phyloP scores from a whole-genome alignment of 257 asterid species.

The Voacanga thouarsii region DNA sequence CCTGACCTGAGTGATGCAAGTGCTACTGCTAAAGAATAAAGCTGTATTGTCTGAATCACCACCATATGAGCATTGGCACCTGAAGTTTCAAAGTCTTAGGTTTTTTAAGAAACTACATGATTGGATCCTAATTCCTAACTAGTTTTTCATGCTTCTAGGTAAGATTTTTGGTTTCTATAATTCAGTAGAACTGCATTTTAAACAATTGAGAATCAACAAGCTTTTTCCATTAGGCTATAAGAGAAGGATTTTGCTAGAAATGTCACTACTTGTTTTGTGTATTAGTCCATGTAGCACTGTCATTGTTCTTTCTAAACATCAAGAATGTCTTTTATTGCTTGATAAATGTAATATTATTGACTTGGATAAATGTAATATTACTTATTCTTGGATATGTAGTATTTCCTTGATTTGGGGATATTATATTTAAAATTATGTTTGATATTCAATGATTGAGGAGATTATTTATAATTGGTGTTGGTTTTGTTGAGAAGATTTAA shows the following conservation, averaged over 20 bases:
- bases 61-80: background rate
- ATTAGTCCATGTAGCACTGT: background rate
- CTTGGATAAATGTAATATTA: too few species aligned
- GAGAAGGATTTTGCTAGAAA: background rate
- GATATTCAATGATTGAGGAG: too few species aligned
- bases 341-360: too few species aligned
- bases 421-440: too few species aligned
- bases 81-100: background rate
- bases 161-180: background rate
- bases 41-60: background rate
- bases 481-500: too few species aligned
- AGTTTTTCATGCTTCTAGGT: background rate
- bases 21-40: conserved; percentile 63
- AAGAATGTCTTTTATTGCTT: too few species aligned
- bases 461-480: too few species aligned
- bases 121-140: too few species aligned
- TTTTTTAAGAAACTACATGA: background rate
- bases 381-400: too few species aligned
- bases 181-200: background rate
- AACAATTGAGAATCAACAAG: background rate
- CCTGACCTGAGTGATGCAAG: conserved; percentile 95
- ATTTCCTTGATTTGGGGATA: too few species aligned
- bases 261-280: background rate
- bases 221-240: background rate
- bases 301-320: background rate